These are phyloP conservation scores for Mortierella sp. DNA, from an alignment of 371 early-diverging fungal genomes.

Conservation along the genomic window DNA sequence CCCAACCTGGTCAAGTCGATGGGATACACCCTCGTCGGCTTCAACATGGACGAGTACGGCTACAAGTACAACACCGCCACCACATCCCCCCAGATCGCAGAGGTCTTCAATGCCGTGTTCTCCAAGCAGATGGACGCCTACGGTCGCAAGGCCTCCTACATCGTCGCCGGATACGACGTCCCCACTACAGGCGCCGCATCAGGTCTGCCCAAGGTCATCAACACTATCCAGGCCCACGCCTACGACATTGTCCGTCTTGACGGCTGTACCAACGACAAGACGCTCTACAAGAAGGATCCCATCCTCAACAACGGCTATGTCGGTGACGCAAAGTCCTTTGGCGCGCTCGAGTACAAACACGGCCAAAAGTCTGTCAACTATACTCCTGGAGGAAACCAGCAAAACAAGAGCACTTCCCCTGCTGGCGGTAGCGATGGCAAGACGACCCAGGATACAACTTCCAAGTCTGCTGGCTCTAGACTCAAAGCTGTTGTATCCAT, in stretches of 20 bases:
- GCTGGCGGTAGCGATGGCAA: constrained; percentile 13
- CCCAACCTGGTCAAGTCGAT: constrained; percentile 62
- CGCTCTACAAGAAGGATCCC: constrained; percentile 64
- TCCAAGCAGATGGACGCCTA: constrained; percentile 66
- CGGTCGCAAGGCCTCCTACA: constrained; percentile 66
- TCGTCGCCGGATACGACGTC: constrained; percentile 67
- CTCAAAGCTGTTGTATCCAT: constrained; percentile 14
- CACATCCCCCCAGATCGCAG: constrained; percentile 60
- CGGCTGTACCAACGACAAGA: constrained; percentile 67
- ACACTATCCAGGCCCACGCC: constrained; percentile 63
- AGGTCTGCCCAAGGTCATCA: constrained; percentile 63
- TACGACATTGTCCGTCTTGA: constrained; percentile 73
- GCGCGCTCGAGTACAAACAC: constrained; percentile 63
- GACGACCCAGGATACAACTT: not conserved
- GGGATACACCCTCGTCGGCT: constrained; percentile 66
- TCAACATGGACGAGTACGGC: constrained; percentile 69
- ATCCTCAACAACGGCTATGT: constrained; percentile 55
- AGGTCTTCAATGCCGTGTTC: constrained; percentile 61
- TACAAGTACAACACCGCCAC: constrained; percentile 62
- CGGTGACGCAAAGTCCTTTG: constrained; percentile 63
- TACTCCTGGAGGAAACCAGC: constrained; percentile 11
- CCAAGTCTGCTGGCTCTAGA: constrained; percentile 27
- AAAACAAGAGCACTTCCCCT: constrained; percentile 1
- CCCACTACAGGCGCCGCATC: constrained; percentile 66
- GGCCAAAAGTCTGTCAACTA: constrained; percentile 56